Evolutionary conservation across 768 basidiomycete genomes (phyloP), one percentile per base, ranked within the genome.

Genomic region (Pisolithus orientalis): DNA sequence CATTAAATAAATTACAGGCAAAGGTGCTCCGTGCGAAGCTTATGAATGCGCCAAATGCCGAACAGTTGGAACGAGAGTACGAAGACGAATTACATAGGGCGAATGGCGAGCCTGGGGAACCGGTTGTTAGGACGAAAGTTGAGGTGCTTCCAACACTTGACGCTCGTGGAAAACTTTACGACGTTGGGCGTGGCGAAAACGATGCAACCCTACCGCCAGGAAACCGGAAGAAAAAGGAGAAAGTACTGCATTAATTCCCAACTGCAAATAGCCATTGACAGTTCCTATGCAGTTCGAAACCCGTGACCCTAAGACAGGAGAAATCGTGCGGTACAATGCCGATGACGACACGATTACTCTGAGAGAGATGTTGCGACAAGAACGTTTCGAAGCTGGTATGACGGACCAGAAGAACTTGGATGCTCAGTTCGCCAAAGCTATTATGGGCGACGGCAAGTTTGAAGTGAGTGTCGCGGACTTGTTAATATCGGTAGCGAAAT

Each of bases 361-460:
- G 4, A 89, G 89, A 1, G 94, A 99, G 61, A 83, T 99, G 77
- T 76, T 98, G 43, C 80, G 96, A 31, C 93, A 96, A 65, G 96
- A 99, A 65, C 79, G 82, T 28, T 94, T 97, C 64, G 82, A 85
- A 37, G 94, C 85, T 39, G 94, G 96, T 21, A 80, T 88, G 63
- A 77, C 84, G 1, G 94, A 95, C 66, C 92, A 95, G 71, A 95
- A 95, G 74, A 77, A 92, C 57, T 71, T 96, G 57, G 94, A 99
- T 67, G 83, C 83, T 24, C 87, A 94, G 66, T 86, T 95, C 62
- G 95, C 95, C 1, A 75, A 78, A 39, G 87, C 90, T 4, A 90
- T 99, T 44, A 85, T 90, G 74, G 79, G 83, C 3, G 95, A 98
- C 66, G 84, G 84, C 5, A 88, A 87, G 60, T 99, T 93, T 64